Percentiles rank a stretch among this genome's conserved stretches.
Evolutionary conservation across 2,329 filamentous ascomycete genomes (phyloP).

Genomic region (Monosporascus sp.): DNA sequence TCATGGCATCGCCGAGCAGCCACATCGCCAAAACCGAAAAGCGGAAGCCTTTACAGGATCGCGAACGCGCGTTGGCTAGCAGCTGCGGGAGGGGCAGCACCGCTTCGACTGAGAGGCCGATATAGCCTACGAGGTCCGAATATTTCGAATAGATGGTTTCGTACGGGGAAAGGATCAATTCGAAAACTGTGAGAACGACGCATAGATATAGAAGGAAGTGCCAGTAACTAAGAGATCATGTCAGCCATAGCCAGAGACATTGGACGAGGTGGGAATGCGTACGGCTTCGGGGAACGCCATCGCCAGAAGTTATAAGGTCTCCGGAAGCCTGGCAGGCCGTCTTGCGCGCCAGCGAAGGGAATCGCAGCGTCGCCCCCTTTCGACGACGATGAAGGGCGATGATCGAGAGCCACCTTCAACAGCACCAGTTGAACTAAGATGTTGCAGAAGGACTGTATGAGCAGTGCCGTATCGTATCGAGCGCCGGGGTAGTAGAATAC

Average conservation of each 20-base stretch:
- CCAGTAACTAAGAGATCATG: slow-evolving; percentile 58
- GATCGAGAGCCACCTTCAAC: slow-evolving; percentile 63
- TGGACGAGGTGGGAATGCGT: slow-evolving; percentile 22
- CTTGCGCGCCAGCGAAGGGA: slow-evolving; percentile 56
- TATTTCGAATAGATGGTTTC: slow-evolving; percentile 58
- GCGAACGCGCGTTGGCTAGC: slow-evolving; percentile 60
- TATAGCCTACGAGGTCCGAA: slow-evolving; percentile 62
- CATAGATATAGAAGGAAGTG: slow-evolving; percentile 67
- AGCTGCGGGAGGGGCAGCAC: slow-evolving; percentile 79
- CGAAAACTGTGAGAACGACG: slow-evolving; percentile 53
- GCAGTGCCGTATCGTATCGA: slow-evolving; percentile 57
- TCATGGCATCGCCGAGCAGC: slow-evolving; percentile 77
- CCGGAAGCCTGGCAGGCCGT: slow-evolving; percentile 35
- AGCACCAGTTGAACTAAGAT: slow-evolving; percentile 57
- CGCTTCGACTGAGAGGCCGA: slow-evolving; percentile 75
- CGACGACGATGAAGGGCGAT: slow-evolving; percentile 54
- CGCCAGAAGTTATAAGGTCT: slow-evolving; percentile 79
- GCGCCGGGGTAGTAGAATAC: slow-evolving; percentile 67
- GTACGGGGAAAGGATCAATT: slow-evolving; percentile 60
- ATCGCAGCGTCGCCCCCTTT: slow-evolving; percentile 55
- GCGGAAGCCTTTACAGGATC: slow-evolving; percentile 73
- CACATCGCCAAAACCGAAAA: slow-evolving; percentile 71
- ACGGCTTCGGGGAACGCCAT: slow-evolving; percentile 68
- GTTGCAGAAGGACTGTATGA: slow-evolving; percentile 62
- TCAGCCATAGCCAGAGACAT: slow-evolving; percentile 15